phyloP scores from a whole-genome alignment of 2,329 filamentous ascomycete species.

The Penicillium sp. region DNA sequence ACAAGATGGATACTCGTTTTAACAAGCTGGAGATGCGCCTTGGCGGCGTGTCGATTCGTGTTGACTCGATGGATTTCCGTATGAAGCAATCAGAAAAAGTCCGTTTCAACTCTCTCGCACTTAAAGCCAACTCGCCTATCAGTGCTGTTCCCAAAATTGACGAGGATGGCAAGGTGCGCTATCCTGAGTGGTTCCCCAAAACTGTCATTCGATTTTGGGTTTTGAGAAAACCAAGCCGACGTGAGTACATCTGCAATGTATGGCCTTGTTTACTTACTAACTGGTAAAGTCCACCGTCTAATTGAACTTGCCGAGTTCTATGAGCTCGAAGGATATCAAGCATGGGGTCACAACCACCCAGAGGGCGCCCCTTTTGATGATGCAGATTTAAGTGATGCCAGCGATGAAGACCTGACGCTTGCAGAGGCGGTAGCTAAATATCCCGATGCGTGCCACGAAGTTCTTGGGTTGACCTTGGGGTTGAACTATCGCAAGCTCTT shows the following conservation, averaged over 20 bases:
- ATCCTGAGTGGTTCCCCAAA: constrained; percentile 35
- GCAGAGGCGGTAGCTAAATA: constrained; percentile 33
- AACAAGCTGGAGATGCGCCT: too few species aligned
- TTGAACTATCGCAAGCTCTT: constrained; percentile 41
- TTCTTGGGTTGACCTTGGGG: constrained; percentile 36
- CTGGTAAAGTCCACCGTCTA: constrained; percentile 33
- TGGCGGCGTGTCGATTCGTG: constrained; percentile 24
- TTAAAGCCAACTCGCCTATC: constrained; percentile 35
- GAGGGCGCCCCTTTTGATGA: constrained; percentile 27
- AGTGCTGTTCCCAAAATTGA: constrained; percentile 33
- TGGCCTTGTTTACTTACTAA: constrained; percentile 9
- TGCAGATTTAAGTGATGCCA: constrained; percentile 38
- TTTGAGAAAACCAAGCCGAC: constrained; percentile 36
- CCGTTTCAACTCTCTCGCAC: constrained; percentile 38
- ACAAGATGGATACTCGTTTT: too few species aligned
- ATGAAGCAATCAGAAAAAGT: constrained; percentile 35
- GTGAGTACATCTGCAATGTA: constrained; percentile 25
- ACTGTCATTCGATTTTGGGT: constrained; percentile 42
- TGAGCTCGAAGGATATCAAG: constrained; percentile 35
- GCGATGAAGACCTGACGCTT: constrained; percentile 31
- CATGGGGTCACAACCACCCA: constrained; percentile 35
- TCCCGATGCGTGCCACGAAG: constrained; percentile 39
- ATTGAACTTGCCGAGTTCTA: constrained; percentile 39
- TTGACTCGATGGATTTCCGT: constrained; percentile 28
- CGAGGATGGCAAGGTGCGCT: constrained; percentile 32